A percentile compares a stretch with the other conserved stretches of the same genome.
phyloP scores from a whole-genome alignment of 495 filamentous ascomycete genomes.

The Schizothecium vesticola region DNA sequence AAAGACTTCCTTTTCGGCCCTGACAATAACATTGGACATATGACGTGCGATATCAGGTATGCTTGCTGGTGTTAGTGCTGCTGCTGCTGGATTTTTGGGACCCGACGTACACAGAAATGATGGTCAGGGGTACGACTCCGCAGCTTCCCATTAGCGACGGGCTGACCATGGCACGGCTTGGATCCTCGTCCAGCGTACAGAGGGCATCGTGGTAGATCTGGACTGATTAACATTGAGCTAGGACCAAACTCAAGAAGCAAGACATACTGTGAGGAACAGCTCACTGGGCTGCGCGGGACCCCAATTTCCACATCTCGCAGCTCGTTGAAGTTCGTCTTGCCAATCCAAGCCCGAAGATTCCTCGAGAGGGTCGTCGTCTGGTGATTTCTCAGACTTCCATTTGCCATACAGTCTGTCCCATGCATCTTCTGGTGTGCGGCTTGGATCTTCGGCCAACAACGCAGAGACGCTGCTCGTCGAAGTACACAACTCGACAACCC shows the following conservation, averaged over 20 bases:
- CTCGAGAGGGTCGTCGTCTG: not conserved
- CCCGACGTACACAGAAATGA: constrained; percentile 53
- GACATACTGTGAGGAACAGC: constrained; percentile 55
- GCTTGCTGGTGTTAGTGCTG: constrained; percentile 18
- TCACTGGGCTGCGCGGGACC: constrained; percentile 57
- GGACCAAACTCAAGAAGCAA: not conserved
- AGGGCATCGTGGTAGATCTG: constrained; percentile 65
- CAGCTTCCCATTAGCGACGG: constrained; percentile 65
- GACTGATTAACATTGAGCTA: not conserved
- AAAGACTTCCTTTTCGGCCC: constrained; percentile 66
- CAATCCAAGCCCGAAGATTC: not conserved
- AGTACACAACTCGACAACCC: constrained; percentile 40
- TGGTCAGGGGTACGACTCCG: constrained; percentile 61
- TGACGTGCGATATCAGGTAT: constrained; percentile 67
- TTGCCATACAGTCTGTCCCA: constrained; percentile 51
- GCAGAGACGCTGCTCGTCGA: constrained; percentile 50
- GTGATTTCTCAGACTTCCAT: constrained; percentile 17
- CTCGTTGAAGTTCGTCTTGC: constrained; percentile 46
- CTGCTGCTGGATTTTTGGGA: too few relatives aligned
- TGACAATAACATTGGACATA: constrained; percentile 68
- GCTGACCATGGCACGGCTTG: constrained; percentile 54
- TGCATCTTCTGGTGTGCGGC: constrained; percentile 45
- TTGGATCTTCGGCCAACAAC: constrained; percentile 50
- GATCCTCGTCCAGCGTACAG: constrained; percentile 52
- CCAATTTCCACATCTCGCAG: constrained; percentile 61